Evolutionary conservation across 345 rosid species (phyloP).

Genomic region (Punica granatum): DNA sequence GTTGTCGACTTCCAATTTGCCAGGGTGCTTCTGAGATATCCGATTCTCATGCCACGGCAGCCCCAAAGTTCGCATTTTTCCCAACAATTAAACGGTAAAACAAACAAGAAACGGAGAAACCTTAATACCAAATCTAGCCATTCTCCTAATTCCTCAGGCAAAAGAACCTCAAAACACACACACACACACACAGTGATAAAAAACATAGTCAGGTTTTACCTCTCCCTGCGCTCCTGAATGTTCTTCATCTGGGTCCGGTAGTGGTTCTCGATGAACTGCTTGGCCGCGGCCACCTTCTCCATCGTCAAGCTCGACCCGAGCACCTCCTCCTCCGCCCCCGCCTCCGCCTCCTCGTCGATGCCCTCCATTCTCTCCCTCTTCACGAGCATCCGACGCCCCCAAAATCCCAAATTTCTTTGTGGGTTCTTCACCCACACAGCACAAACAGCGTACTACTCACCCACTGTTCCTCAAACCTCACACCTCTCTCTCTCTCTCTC

Average conservation of each 20-base stretch:
- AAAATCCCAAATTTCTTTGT: neutral
- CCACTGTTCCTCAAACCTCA: neutral
- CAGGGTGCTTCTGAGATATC: neutral
- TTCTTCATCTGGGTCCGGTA: slow-evolving; percentile 87
- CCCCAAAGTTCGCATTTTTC: neutral
- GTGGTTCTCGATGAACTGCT: slow-evolving; percentile 96
- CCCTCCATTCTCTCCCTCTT: slow-evolving; percentile 19
- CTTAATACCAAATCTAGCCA: slow-evolving; percentile 1
- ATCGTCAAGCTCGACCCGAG: slow-evolving; percentile 86
- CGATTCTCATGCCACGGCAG: neutral
- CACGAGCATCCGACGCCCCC: slow-evolving; percentile 10
- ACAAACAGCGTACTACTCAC: neutral
- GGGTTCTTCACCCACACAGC: slow-evolving; percentile 1
- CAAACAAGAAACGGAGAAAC: neutral
- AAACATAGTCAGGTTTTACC: slow-evolving; percentile 26
- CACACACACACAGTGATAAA: no score
- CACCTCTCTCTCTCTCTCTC: neutral
- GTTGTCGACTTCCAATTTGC: neutral
- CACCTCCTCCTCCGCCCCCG: slow-evolving; percentile 47
- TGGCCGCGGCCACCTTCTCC: slow-evolving; percentile 98
- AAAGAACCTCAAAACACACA: neutral
- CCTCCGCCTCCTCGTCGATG: slow-evolving; percentile 20
- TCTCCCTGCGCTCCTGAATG: slow-evolving; percentile 84
- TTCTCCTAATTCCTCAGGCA: neutral
- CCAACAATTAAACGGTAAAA: slow-evolving; percentile 10